Base-by-base conservation (phyloP, 306 rosid genomes). In the Myrica gale region DNA sequence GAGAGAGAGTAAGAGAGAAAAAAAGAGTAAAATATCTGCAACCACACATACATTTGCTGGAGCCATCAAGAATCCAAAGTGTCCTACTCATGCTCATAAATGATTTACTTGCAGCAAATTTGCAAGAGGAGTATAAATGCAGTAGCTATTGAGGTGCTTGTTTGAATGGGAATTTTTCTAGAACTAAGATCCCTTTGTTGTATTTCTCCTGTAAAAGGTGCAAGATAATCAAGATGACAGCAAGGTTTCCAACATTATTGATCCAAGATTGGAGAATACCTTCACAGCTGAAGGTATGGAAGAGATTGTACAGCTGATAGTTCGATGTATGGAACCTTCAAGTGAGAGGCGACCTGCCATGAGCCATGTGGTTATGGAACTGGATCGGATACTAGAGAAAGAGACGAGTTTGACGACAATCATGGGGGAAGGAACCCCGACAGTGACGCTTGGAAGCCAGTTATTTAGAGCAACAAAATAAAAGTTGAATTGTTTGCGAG, bases 401-500 rank as follows among this genome's bases (percentile, higher is more conserved):
- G 98, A 93, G 84, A 80, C 74, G 84, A 91, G 85, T 82, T 85
- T 93, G 83, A 93, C 98, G 52, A 87, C 96, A 69, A 68, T 91
- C 63, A 90, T 84, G 97, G 98, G 98, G 54, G 96, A 90, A 91
- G 94, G 89, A 82, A 88, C 94, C 32, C 89, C 90, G 43, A 81
- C 84, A 8, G 97, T 93, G 80, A 77, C 76, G 15, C 97, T 86
- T 74, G 98, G 96, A 80, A 93, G 98, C 62, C 85, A 88, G 44
- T 81, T 93, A 80, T 93, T 93, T 79, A 76, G 71, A 82, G 79
- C 90, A 71, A 65, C 84, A 74, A 81, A 66, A 69, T 86, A 81
- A 70, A 65, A 70, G 45, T 63, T 69, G 32, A 74, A 57, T 69
- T 79, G 69, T 62, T 73, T 50, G 76, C 71, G 61, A 78, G 41